These are phyloP conservation scores for Botrytis aclada DNA, from an alignment of 2,329 filamentous ascomycete genomes.

Conservation along the genomic window DNA sequence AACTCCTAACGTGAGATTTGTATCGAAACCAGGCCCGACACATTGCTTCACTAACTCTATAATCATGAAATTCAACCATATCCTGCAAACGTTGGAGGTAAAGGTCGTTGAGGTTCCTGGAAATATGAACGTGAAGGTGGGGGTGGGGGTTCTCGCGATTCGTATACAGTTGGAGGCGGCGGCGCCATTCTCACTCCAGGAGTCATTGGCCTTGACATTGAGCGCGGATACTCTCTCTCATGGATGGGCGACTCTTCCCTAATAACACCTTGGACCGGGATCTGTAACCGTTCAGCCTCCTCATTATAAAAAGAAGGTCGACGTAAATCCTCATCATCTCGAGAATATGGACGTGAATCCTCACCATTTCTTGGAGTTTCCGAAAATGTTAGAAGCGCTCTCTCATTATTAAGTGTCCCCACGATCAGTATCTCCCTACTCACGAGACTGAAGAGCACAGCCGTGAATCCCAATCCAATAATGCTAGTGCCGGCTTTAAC, in stretches of 20 bases:
- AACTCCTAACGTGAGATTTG: neutral
- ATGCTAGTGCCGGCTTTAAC: neutral
- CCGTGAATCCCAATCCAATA: neutral
- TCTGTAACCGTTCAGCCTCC: neutral
- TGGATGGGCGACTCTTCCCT: fast-evolving
- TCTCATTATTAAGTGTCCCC: neutral
- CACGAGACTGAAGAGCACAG: neutral
- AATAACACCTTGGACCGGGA: neutral
- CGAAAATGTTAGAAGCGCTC: neutral
- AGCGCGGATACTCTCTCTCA: neutral
- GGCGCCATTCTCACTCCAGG: no score
- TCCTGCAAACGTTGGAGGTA: neutral
- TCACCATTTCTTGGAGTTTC: neutral
- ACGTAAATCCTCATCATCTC: neutral
- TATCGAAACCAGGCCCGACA: neutral
- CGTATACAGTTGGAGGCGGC: neutral
- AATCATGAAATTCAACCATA: neutral
- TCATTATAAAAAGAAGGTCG: neutral
- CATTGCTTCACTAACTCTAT: neutral
- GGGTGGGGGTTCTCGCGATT: neutral
- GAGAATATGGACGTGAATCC: neutral
- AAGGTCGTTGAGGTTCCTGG: no score
- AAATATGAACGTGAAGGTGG: neutral
- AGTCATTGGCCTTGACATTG: no score
- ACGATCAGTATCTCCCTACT: neutral